Evolutionary conservation across 1,284 basidiomycete species (phyloP), one percentile per base, ranked within the genome.

Genomic region (Chondrostereum purpureum): DNA sequence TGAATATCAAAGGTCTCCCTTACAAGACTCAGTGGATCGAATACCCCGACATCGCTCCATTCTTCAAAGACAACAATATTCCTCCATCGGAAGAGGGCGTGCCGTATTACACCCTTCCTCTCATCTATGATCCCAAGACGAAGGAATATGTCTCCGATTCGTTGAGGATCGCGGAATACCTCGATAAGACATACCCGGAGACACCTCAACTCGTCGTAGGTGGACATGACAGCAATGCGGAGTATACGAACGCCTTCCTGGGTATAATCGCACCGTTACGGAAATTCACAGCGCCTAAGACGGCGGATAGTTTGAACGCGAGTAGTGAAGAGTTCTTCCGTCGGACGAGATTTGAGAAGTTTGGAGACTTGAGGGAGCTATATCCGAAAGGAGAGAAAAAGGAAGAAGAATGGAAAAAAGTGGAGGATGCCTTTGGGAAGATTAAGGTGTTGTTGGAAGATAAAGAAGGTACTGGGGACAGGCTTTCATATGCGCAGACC

Each of bases 81-180:
- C 10, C 39, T 14, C 14, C 44, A 13, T 17, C 39, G 10, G 18
- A 37, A 3, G 55, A 60, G 10, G 67, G 67, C 20, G 46, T 21
- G 24, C 60, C 59, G 3, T 19, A 27, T 8, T 69, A 69, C 53
- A 70, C 69, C 10, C 48, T 68, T 18, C 69, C 68, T 42, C 58
- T 65, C 39, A 65, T 72, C 42, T 47, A 53, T 16, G 65, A 69
- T 47, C 56, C 59, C 13, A 50, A 56, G 42, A 60, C 55, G 5
- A 50, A 54, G 19, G 48, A 43, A 8, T 52, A 56, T 23, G 23
- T 70, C 17, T 33, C 62, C 4, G 65, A 70, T 43, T 67, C 68
- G 2, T 50, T 58, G 42, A 50, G 52, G 31, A 70, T 71, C 46
- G 67, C 65, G n/a, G 55, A 56, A 23, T 65, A 66, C 39, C 62